A percentile compares a stretch with the other conserved stretches of the same genome.
phyloP scores from a whole-genome alignment of 2,329 filamentous ascomycete species.

The Colletotrichum tamarilloi region DNA sequence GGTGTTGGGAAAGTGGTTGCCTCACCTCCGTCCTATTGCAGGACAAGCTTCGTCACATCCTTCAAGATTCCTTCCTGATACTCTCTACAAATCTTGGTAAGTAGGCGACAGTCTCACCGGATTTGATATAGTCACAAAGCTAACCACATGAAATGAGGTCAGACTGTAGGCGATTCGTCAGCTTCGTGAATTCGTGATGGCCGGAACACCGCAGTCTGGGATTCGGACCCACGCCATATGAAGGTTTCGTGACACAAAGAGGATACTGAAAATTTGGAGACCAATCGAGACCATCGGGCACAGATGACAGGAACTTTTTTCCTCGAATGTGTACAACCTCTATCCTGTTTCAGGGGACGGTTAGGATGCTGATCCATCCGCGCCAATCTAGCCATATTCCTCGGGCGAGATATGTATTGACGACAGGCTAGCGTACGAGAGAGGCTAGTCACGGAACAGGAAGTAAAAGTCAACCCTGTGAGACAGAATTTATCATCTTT shows the following conservation, averaged over 20 bases:
- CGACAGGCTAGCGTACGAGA: neutral
- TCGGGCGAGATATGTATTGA: neutral
- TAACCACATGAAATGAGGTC: neutral
- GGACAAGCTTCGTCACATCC: neutral
- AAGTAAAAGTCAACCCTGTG: neutral
- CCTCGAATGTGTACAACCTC: neutral
- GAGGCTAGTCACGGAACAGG: neutral
- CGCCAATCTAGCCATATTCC: neutral
- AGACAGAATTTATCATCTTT: neutral
- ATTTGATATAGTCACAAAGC: neutral
- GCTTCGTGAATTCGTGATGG: neutral
- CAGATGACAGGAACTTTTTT: neutral
- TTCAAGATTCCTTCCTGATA: neutral
- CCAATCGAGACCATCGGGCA: neutral
- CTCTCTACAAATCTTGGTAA: neutral
- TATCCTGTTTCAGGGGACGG: neutral
- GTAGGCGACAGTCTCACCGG: neutral
- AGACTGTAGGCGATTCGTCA: neutral
- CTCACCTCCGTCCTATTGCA: neutral
- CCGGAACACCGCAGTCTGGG: neutral
- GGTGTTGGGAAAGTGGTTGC: neutral
- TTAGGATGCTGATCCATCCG: conserved; percentile 2
- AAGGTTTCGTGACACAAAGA: neutral
- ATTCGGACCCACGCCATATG: neutral
- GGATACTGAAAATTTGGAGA: neutral